A percentile compares a stretch with the other conserved stretches of the same genome.
These are phyloP conservation scores for Kodamaea derodonti DNA, from an alignment of 1,139 yeast genomes.

Conservation along the genomic window DNA sequence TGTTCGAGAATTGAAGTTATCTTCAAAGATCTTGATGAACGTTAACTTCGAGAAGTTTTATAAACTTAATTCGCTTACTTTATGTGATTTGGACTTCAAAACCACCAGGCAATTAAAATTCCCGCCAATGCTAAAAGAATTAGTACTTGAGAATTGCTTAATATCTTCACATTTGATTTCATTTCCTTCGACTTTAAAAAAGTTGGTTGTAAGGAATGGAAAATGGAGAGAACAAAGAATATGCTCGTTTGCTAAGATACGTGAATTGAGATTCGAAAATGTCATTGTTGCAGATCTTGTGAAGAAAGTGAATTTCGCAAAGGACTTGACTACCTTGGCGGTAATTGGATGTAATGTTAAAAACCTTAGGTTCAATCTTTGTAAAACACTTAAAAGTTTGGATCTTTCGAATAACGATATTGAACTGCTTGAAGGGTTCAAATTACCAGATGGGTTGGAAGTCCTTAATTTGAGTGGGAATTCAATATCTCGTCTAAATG, in stretches of 20 bases:
- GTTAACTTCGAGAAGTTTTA: slow-evolving; percentile 9
- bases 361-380: slow-evolving; percentile 5
- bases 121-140: slow-evolving; percentile 9
- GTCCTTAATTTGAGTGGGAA: slow-evolving; percentile 5
- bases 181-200: slow-evolving; percentile 10
- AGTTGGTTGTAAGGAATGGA: slow-evolving; percentile 9
- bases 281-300: slow-evolving; percentile 7
- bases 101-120: slow-evolving; percentile 10
- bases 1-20: slow-evolving; percentile 9
- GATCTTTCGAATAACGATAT: slow-evolving; percentile 8
- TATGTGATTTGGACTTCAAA: slow-evolving; percentile 9
- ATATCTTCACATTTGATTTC: slow-evolving; percentile 12
- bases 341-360: slow-evolving; percentile 7
- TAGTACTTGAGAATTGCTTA: slow-evolving; percentile 10
- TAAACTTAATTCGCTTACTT: slow-evolving; percentile 9
- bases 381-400: slow-evolving; percentile 4
- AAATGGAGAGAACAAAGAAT: slow-evolving; percentile 11
- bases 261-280: slow-evolving; percentile 9
- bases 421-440: slow-evolving; percentile 2
- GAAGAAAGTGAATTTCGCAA: slow-evolving; percentile 7
- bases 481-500: slow-evolving; percentile 1
- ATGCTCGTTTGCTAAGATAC: slow-evolving; percentile 8
- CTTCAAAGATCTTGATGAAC: slow-evolving; percentile 7
- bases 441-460: slow-evolving; percentile 3
- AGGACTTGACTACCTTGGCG: slow-evolving; percentile 6